phyloP scores from a whole-genome alignment of 2,329 filamentous ascomycete species.

The Aureobasidium sp. region DNA sequence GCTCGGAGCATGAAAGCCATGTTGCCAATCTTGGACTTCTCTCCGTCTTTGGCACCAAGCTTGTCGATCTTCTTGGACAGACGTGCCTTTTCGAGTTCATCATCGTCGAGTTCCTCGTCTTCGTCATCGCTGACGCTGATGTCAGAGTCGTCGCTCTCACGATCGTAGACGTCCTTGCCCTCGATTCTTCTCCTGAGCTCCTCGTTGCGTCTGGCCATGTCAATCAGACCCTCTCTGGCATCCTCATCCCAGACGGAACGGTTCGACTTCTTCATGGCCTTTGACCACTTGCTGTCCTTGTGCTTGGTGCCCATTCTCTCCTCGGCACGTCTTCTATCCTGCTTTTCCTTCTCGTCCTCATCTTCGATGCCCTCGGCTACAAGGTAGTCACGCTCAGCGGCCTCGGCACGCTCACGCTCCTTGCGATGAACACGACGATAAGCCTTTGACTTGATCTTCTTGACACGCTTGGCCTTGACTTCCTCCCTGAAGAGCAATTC shows the following conservation, averaged over 20 bases:
- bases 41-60: conserved; percentile 32
- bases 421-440: conserved; percentile 89
- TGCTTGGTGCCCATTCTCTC: conserved; percentile 82
- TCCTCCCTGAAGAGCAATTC: conserved; percentile 86
- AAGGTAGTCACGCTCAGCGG: conserved; percentile 50
- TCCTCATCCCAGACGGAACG: conserved; percentile 84
- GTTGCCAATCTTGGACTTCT: conserved; percentile 58
- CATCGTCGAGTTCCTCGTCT: conserved; percentile 57
- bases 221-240: conserved; percentile 66
- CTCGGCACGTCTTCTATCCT: conserved; percentile 69
- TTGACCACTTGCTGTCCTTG: conserved; percentile 87
- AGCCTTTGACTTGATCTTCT: conserved; percentile 98
- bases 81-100: conserved; percentile 25
- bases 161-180: conserved; percentile 54
- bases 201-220: conserved; percentile 76
- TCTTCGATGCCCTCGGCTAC: conserved; percentile 53
- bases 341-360: conserved; percentile 57
- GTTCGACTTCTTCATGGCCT: conserved; percentile 70
- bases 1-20: conserved; percentile 96
- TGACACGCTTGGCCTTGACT: conserved; percentile 81
- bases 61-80: conserved; percentile 33
- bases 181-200: conserved; percentile 74
- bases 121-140: conserved; percentile 51
- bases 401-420: conserved; percentile 55
- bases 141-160: conserved; percentile 25